Evolutionary conservation across 768 basidiomycete species (phyloP).

Genomic region (Leccinum longicurvipes): DNA sequence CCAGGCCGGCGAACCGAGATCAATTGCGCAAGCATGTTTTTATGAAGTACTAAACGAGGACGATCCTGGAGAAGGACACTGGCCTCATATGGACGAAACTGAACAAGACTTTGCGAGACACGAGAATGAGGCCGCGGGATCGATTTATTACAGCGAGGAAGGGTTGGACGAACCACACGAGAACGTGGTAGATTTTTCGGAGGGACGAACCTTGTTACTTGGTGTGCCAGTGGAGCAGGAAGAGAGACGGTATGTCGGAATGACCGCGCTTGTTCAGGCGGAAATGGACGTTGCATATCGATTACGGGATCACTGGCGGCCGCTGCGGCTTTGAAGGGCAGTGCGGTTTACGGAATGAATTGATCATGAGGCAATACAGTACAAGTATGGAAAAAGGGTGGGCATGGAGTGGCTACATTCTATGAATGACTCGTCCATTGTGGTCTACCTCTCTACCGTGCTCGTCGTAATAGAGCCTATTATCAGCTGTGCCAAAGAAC

Average conservation of each 20-base stretch:
- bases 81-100: neutral
- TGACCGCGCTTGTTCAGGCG: slow-evolving; percentile 37
- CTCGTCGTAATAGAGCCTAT: slow-evolving; percentile 18
- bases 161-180: neutral
- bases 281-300: slow-evolving; percentile 61
- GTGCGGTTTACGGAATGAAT: neutral
- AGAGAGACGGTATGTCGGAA: slow-evolving; percentile 6
- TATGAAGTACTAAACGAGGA: neutral
- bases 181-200: slow-evolving; percentile 34
- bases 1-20: neutral
- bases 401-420: slow-evolving; percentile 15
- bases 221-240: slow-evolving; percentile 29
- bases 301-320: slow-evolving; percentile 64
- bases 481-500: slow-evolving; percentile 20
- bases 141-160: neutral
- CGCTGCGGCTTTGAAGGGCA: slow-evolving; percentile 46
- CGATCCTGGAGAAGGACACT: neutral
- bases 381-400: neutral
- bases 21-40: neutral
- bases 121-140: neutral
- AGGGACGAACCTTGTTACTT: slow-evolving; percentile 53
- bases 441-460: slow-evolving; percentile 29
- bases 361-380: neutral
- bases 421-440: slow-evolving; percentile 23
- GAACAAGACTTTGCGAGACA: neutral